A percentile compares a stretch with the other conserved stretches of the same genome.
Conservation (phyloP, 441 rosid genomes). For the Pelargonium cotyledonis region DNA sequence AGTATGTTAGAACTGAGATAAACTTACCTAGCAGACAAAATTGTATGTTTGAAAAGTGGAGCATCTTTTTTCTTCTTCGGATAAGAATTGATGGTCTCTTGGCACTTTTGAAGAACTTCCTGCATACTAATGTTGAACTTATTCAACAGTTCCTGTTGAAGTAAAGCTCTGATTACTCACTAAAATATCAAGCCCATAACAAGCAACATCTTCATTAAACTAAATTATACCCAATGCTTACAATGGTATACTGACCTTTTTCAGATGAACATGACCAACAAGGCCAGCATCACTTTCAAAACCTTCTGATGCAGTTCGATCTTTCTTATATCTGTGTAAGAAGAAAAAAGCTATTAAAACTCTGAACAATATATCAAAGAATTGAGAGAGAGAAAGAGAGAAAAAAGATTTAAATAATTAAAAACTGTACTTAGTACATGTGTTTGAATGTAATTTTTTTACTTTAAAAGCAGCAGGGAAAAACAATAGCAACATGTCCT, state of each 20-base stretch:
- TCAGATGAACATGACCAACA: conserved; percentile 76
- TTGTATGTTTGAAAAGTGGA: conserved; percentile 38
- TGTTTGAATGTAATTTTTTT: neutral
- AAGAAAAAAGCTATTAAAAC: conserved; percentile 17
- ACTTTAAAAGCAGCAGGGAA: neutral
- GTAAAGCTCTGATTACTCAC: conserved; percentile 23
- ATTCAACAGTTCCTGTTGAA: conserved; percentile 52
- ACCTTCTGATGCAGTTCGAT: conserved; percentile 33
- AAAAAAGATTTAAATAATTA: neutral
- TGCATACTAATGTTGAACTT: conserved; percentile 48
- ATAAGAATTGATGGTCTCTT: conserved; percentile 41
- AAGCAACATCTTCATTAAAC: conserved; percentile 10
- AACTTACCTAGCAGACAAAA: conserved; percentile 59
- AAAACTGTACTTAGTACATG: neutral
- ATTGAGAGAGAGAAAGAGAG: neutral
- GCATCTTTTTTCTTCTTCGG: conserved; percentile 63
- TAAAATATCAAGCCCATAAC: conserved; percentile 16
- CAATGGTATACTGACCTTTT: conserved; percentile 45
- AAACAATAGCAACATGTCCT: neutral
- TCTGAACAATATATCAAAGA: conserved; percentile 1
- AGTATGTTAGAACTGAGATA: neutral
- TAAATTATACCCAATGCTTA: conserved; percentile 17
- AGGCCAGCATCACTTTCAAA: conserved; percentile 51
- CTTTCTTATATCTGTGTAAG: conserved; percentile 53
- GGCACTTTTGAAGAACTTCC: conserved; percentile 63